These are phyloP conservation scores for Dispira parvispora DNA, from an alignment of 192 early-diverging fungal species.

Conservation along the genomic window DNA sequence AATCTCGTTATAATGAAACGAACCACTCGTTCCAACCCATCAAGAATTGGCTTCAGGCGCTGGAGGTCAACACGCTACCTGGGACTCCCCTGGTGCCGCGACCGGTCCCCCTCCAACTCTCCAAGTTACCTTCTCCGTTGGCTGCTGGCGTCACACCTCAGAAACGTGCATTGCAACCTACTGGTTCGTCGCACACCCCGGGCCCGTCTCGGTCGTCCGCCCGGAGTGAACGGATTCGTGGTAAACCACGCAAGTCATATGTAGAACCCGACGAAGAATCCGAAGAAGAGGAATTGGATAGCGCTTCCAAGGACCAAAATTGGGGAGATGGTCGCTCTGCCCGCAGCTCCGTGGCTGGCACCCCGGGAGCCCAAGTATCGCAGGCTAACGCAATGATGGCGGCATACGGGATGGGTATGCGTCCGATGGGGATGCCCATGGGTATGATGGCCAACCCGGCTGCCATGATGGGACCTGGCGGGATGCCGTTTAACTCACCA, in stretches of 20 bases:
- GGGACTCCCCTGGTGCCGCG: neutral
- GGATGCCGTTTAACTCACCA: no score
- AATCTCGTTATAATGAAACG: neutral
- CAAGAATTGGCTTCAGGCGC: constrained; percentile 4
- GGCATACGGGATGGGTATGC: no score
- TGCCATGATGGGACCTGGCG: no score
- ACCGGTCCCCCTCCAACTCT: constrained; percentile 3
- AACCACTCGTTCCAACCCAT: neutral
- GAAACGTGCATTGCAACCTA: neutral
- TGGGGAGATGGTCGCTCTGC: neutral
- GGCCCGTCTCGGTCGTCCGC: neutral
- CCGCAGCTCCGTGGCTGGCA: no score
- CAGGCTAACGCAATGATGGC: no score
- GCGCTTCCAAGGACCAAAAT: neutral
- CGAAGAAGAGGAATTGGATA: neutral
- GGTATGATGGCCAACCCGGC: no score
- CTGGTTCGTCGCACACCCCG: neutral
- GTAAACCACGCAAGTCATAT: neutral
- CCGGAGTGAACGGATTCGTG: neutral
- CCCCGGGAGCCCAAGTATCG: no score
- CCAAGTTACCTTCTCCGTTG: neutral
- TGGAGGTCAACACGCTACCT: neutral
- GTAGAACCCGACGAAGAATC: neutral
- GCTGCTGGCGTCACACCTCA: neutral
- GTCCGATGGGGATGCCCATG: no score